Evolutionary conservation across 768 basidiomycete genomes (phyloP), one percentile per base, ranked within the genome.

Genomic region (Cystobasidium ongulense): DNA sequence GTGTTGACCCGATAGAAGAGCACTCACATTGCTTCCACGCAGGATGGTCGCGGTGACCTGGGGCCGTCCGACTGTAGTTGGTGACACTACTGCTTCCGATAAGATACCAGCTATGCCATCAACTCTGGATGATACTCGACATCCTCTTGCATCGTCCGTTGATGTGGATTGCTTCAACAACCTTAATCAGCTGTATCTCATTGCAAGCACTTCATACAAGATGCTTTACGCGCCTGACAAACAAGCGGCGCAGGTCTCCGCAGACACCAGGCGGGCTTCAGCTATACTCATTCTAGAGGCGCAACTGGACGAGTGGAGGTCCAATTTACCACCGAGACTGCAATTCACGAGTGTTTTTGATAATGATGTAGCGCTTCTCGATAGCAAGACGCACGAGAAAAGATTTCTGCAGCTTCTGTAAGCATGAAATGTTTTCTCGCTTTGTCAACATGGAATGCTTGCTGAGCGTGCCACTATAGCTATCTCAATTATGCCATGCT

Each of bases 141-240:
- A 54, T n/a, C 53, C 53, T n/a, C 53, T 54, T 11, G 53, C 53
- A n/a, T 54, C 53, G 21, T n/a, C 53, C 8, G 53, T 54, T 7
- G 53, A 54, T n/a, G n/a, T 54, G n/a, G 53, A 54, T 10, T 29
- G 21, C 53, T 54, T 54, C 53, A 54, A 54, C 53, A n/a, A 54
- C n/a, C 11, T 54, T 7, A n/a, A n/a, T 11, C 21, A 29, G n/a
- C 29, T 54, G 8, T 54, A 10, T 54, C 21, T 29, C n/a, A 54
- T 54, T 7, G 53, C 29, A 11, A 54, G 53, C 53, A n/a, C 21
- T 7, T n/a, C 29, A 7, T 54, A 23, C 53, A 54, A n/a, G 53
- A 23, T 29, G 29, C 53, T 54, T 8, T 54, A 54, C 53, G 21
- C 53, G n/a, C 21, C 21, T 23, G 29, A n/a, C 21, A n/a, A 54